Percentiles rank a stretch among this genome's conserved stretches.
Conservation (phyloP, 768 basidiomycete genomes). For the Exidia glandulosa region DNA sequence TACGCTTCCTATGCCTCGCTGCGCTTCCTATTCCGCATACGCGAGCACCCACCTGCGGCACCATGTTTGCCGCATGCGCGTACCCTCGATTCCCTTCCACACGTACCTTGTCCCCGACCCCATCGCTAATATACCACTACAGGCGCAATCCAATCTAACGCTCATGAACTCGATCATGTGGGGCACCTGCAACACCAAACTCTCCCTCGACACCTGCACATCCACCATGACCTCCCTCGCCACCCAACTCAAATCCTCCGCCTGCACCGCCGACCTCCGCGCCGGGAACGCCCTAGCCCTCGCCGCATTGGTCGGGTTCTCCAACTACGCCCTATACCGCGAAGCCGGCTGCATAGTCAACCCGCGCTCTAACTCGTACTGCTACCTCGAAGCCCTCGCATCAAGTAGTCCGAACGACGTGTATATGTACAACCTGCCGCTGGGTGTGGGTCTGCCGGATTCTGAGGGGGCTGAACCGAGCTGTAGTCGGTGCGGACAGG, state of each 20-base stretch:
- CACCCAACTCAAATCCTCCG: conserved; percentile 33
- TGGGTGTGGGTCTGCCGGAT: conserved; percentile 30
- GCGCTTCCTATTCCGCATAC: too few relatives aligned
- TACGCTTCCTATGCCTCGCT: too few relatives aligned
- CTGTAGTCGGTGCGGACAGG: neutral
- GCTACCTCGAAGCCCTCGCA: conserved; percentile 56
- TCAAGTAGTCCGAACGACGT: conserved; percentile 49
- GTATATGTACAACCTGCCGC: conserved; percentile 62
- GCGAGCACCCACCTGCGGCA: too few relatives aligned
- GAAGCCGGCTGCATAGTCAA: conserved; percentile 48
- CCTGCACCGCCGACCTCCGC: conserved; percentile 40
- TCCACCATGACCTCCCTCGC: conserved; percentile 60
- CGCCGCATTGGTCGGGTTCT: conserved; percentile 50
- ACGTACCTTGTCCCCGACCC: conserved; percentile 9
- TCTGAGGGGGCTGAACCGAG: neutral
- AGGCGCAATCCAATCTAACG: conserved; percentile 57
- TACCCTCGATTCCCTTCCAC: too few relatives aligned
- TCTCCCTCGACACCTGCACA: conserved; percentile 39
- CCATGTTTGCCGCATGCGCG: conserved; percentile 6
- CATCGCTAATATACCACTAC: conserved; percentile 12
- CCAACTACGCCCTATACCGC: conserved; percentile 53
- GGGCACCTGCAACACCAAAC: conserved; percentile 67
- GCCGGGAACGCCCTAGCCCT: conserved; percentile 40
- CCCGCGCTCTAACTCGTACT: conserved; percentile 52
- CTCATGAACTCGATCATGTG: conserved; percentile 59